A percentile compares a stretch with the other conserved stretches of the same genome.
Conservation (phyloP, 208 protist genomes). For the Acanthamoeba lenticulata region DNA sequence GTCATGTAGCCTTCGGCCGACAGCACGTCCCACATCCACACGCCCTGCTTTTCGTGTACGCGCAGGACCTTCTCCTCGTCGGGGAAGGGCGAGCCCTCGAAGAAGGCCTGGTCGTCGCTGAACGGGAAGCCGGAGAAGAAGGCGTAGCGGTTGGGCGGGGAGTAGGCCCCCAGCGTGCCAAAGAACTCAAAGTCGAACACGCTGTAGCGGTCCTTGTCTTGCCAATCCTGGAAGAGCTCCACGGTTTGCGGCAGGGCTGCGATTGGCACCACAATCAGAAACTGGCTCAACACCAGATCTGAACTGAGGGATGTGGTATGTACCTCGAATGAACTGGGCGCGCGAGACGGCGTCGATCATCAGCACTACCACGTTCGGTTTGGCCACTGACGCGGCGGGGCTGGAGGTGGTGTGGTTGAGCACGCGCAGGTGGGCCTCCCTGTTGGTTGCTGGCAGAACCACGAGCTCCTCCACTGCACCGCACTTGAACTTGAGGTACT, state of each 20-base stretch:
- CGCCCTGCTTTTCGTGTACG: background rate
- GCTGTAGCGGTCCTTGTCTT: background rate
- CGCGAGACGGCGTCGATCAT: slow-evolving; percentile 28
- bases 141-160: slow-evolving; percentile 6
- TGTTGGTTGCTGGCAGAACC: background rate
- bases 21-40: slow-evolving; percentile 41
- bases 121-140: slow-evolving; percentile 23
- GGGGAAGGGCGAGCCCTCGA: background rate
- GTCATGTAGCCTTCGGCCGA: background rate
- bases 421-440: background rate
- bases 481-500: background rate
- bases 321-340: background rate
- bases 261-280: no score
- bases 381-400: no score
- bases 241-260: background rate
- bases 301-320: no score
- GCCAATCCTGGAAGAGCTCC: background rate
- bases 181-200: slow-evolving; percentile 46
- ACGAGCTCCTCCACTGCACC: background rate
- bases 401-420: background rate
- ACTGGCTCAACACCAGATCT: no score
- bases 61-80: background rate
- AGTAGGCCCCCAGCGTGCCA: background rate
- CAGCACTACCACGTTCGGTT: background rate
- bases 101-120: background rate